A percentile compares a stretch with the other conserved stretches of the same genome.
Conservation (phyloP, 2,329 filamentous ascomycete genomes). For the Talaromyces sp. region DNA sequence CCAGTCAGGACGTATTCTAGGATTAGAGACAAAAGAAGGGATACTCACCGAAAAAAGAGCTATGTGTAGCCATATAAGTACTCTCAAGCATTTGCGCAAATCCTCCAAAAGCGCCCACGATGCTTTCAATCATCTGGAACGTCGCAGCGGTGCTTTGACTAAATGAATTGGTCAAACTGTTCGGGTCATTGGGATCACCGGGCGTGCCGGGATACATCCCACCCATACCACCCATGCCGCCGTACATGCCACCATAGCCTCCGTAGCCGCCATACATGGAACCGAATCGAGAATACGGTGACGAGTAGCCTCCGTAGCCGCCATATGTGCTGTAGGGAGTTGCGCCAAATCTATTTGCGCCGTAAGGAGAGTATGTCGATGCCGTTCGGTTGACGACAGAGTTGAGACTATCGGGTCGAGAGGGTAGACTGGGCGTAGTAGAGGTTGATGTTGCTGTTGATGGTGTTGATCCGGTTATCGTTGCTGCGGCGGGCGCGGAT, state of each 20-base stretch:
- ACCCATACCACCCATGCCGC: constrained; percentile 16
- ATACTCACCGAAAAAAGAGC: constrained; percentile 88
- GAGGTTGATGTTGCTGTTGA: constrained; percentile 42
- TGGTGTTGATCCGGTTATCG: constrained; percentile 34
- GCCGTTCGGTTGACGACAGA: constrained; percentile 83
- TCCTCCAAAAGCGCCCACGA: constrained; percentile 92
- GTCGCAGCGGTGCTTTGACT: constrained; percentile 92
- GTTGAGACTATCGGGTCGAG: constrained; percentile 71
- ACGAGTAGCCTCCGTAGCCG: constrained; percentile 48
- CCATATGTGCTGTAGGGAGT: constrained; percentile 47
- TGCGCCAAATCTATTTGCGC: constrained; percentile 52
- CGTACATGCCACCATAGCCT: constrained; percentile 48
- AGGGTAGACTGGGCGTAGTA: constrained; percentile 53
- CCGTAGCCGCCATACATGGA: constrained; percentile 48
- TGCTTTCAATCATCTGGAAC: constrained; percentile 96
- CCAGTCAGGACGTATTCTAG: background rate
- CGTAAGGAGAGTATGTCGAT: constrained; percentile 68
- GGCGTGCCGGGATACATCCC: constrained; percentile 43
- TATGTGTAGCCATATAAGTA: constrained; percentile 99
- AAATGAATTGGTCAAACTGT: constrained; percentile 92
- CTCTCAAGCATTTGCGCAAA: constrained; percentile 99
- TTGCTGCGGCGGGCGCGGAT: constrained; percentile 29
- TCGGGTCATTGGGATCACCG: constrained; percentile 74
- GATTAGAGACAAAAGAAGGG: background rate
- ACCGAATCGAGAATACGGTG: constrained; percentile 30